Evolutionary conservation across 805 yeast species (phyloP).

Genomic region (Tetrapisispora namnaoensis): DNA sequence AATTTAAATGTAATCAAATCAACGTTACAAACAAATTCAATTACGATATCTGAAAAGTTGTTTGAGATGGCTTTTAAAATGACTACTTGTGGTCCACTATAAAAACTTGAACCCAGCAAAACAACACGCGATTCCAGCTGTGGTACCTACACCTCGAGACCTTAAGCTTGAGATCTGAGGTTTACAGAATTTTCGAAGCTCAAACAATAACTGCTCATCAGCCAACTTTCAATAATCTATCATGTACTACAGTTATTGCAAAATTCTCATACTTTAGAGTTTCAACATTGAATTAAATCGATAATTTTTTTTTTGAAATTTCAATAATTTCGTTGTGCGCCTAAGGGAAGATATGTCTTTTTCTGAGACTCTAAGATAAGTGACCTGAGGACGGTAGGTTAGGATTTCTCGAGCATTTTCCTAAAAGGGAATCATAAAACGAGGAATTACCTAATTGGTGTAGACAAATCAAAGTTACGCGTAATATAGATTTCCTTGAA

Average conservation of each 20-base stretch:
- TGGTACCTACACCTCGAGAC: too few relatives aligned
- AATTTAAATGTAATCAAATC: too few relatives aligned
- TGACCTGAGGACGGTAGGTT: not conserved
- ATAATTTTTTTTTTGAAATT: too few relatives aligned
- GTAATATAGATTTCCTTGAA: not conserved
- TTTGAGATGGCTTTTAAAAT: too few relatives aligned
- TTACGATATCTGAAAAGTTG: too few relatives aligned
- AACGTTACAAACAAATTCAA: too few relatives aligned
- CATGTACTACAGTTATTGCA: not conserved
- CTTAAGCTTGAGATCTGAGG: too few relatives aligned
- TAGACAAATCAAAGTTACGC: not conserved
- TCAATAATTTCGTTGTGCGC: not conserved
- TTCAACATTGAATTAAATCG: not conserved
- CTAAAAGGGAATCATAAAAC: slow-evolving; percentile 1
- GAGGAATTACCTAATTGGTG: not conserved
- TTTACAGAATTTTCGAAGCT: too few relatives aligned
- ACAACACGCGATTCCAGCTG: too few relatives aligned
- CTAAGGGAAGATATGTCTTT: not conserved
- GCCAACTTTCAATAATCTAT: not conserved
- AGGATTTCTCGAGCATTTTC: not conserved
- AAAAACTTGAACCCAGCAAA: too few relatives aligned
- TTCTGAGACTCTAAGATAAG: too few relatives aligned
- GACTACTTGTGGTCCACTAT: too few relatives aligned
- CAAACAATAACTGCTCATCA: not conserved
- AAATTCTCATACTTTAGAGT: not conserved